Evolutionary conservation across 208 protist species (phyloP), one percentile per base, ranked within the genome.

Genomic region (Novymonas esmeraldas): DNA sequence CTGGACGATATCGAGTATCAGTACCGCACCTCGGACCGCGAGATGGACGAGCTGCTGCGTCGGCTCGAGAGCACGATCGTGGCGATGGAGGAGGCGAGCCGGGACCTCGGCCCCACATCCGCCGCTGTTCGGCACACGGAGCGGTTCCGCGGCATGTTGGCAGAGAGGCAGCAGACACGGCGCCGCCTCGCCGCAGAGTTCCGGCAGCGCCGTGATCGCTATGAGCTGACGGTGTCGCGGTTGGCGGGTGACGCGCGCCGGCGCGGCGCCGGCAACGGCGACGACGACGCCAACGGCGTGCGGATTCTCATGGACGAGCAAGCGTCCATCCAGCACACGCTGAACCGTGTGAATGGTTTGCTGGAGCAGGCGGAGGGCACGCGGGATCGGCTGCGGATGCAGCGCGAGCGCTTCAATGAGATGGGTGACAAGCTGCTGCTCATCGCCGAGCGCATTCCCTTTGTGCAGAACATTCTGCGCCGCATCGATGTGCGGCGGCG

Each of bases 231-330:
- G 22, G 78, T 70, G 29, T 78, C 54, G 22, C 62, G 87, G 41
- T 60, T 57, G 60, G 44, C 74, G 48, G 56, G 70, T n/a, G 57
- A 70, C 3, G 57, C 42, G 18, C 51, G 45, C 10, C 61, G 70
- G 4, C 59, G 66, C 11, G 62, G 36, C 29, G 54, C 36, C 33
- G 45, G 38, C 26, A 49, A 31, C 10, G 58, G 70, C 60, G 65
- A 77, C 38, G 39, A 71, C 38, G 71, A 78, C 28, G 69, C 61
- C 14, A 75, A 64, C 13, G 81, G 79, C 6, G 74, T 93, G 58
- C 86, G 81, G 22, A 63, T 92, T 26, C 73, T 96, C 46, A 80
- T 90, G 54, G 77, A 85, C 51, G 91, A 96, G 81, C 86, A 94
- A 63, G 44, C 84, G 5, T 76, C 87, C 2, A 77, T 96, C 29